Conservation (phyloP, 495 filamentous ascomycete genomes). For the Lindgomyces ingoldianus region DNA sequence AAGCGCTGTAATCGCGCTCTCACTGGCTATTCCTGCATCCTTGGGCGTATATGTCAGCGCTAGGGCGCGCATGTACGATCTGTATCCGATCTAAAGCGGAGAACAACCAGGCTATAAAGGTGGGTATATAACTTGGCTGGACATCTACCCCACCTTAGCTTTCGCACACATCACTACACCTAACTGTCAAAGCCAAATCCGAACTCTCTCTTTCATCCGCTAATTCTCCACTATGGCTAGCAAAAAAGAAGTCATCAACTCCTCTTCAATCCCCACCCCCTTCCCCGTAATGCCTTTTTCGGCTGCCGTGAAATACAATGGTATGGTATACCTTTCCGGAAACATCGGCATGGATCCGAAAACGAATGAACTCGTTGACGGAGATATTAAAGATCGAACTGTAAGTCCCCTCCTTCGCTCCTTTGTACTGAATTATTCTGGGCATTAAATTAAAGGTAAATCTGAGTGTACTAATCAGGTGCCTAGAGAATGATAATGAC, state of each 20-base stretch:
- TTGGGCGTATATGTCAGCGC: background rate
- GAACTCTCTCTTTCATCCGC: background rate
- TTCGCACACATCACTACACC: background rate
- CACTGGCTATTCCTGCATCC: background rate
- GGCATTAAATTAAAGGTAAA: background rate
- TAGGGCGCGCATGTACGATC: slow-evolving; percentile 12
- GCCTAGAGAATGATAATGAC: slow-evolving; percentile 46
- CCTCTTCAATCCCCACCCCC: slow-evolving; percentile 15
- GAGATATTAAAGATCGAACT: slow-evolving; percentile 27
- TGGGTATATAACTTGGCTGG: background rate
- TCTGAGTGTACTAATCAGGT: background rate
- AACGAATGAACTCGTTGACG: slow-evolving; percentile 29
- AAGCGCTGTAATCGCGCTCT: background rate
- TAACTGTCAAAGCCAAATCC: background rate
- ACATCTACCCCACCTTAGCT: background rate
- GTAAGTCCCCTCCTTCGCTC: slow-evolving; percentile 7
- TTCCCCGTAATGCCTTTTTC: slow-evolving; percentile 32
- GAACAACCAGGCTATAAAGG: background rate
- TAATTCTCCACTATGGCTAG: background rate
- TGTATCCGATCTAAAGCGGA: background rate
- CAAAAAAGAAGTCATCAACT: slow-evolving; percentile 32
- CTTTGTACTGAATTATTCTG: background rate
- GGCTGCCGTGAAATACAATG: slow-evolving; percentile 36
- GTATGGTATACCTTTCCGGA: slow-evolving; percentile 43
- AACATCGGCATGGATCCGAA: slow-evolving; percentile 40